Percentiles rank a stretch among this genome's conserved stretches.
phyloP scores from a whole-genome alignment of 169 alveolate species.

The Amoebophrya sp. region DNA sequence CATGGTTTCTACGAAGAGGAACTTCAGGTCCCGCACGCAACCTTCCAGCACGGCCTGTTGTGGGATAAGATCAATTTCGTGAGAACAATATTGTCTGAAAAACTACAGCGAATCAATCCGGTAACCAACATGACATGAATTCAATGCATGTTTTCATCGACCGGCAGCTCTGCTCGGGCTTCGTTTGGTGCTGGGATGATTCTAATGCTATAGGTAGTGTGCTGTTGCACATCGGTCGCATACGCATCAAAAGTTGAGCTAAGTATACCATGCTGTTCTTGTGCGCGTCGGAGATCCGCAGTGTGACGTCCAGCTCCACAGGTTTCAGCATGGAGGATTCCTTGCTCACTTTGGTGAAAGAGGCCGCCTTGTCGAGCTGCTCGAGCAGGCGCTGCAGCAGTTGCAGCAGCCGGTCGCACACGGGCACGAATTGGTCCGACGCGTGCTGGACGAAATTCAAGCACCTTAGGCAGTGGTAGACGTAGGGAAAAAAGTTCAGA shows the following conservation, averaged over 20 bases:
- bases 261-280: not conserved
- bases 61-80: no score
- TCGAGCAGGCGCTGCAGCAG: not conserved
- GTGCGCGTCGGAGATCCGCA: not conserved
- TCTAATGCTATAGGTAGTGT: no score
- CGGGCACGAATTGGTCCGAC: not conserved
- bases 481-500: not conserved
- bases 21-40: not conserved
- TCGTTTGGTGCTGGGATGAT: no score
- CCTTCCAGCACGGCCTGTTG: not conserved
- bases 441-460: not conserved
- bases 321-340: not conserved
- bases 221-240: no score
- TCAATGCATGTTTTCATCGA: no score
- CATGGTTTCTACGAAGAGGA: not conserved
- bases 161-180: no score
- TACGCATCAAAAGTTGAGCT: no score
- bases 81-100: no score
- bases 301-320: not conserved
- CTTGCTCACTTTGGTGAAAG: not conserved
- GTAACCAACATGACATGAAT: no score
- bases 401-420: not conserved
- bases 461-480: constrained; percentile 1
- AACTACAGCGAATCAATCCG: no score
- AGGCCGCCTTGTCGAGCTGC: not conserved